phyloP scores from a whole-genome alignment of 208 protist species.

The Crithidia sp. region DNA sequence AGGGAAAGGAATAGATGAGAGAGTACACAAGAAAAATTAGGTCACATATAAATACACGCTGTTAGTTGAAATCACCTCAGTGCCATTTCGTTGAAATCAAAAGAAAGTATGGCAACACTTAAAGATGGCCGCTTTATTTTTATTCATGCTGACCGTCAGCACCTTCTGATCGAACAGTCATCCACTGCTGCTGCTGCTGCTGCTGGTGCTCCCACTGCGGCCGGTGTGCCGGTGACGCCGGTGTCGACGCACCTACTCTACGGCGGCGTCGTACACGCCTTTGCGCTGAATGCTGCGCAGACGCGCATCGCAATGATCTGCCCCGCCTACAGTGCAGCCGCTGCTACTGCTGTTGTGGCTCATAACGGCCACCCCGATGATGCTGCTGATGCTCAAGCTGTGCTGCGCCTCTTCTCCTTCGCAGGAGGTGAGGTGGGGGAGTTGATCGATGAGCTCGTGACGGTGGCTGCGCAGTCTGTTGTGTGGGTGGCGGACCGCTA shows the following conservation, averaged over 20 bases:
- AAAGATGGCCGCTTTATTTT: constrained; percentile 38
- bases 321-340: constrained; percentile 22
- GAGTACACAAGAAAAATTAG: no score
- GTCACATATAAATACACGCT: no score
- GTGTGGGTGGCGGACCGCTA: constrained; percentile 52
- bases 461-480: constrained; percentile 29
- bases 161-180: constrained; percentile 9
- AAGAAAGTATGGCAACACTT: not conserved
- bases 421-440: constrained; percentile 47
- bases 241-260: constrained; percentile 33
- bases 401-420: constrained; percentile 34
- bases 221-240: not conserved
- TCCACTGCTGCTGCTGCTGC: not conserved
- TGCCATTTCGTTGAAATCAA: no score
- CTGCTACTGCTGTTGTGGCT: not conserved
- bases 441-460: constrained; percentile 56
- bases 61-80: no score
- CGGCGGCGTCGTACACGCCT: constrained; percentile 42
- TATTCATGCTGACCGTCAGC: constrained; percentile 15
- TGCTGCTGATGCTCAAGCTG: not conserved
- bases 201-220: not conserved
- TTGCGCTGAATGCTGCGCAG: constrained; percentile 31
- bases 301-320: constrained; percentile 39
- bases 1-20: no score
- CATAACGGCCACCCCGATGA: not conserved